Evolutionary conservation across 495 filamentous ascomycete species (phyloP).

Genomic region (Aspergillus cristatus): DNA sequence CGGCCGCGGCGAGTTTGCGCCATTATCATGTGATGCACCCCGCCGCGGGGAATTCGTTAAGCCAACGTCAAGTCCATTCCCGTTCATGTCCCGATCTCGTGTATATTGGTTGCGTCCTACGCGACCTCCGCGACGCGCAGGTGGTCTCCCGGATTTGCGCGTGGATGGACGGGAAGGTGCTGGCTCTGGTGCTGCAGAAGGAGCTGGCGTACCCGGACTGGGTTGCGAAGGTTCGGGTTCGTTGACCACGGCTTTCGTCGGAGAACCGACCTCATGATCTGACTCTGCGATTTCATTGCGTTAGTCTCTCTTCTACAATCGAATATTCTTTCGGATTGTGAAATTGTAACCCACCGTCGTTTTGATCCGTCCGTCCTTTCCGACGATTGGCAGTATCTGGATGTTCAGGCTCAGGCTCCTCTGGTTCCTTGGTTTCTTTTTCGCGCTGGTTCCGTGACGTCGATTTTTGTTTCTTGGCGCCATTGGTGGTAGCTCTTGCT

Average conservation of each 20-base stretch:
- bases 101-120: conserved; percentile 84
- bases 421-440: conserved; percentile 59
- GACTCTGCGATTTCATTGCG: conserved; percentile 30
- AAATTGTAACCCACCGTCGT: conserved; percentile 56
- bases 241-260: conserved; percentile 27
- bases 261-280: conserved; percentile 30
- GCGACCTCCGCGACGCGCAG: conserved; percentile 53
- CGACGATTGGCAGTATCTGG: conserved; percentile 63
- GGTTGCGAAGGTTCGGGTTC: conserved; percentile 37
- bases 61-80: conserved; percentile 39
- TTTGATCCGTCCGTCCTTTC: conserved; percentile 63
- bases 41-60: conserved; percentile 49
- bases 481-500: conserved; percentile 35
- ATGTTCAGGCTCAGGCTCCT: conserved; percentile 56
- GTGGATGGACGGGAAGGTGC: conserved; percentile 35
- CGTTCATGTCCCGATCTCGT: conserved; percentile 56
- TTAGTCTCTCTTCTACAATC: too few relatives aligned
- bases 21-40: conserved; percentile 56
- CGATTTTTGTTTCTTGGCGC: conserved; percentile 55
- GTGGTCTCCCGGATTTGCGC: conserved; percentile 61
- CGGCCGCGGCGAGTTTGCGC: conserved; percentile 30
- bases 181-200: conserved; percentile 36
- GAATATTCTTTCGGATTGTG: neutral
- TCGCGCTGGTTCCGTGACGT: conserved; percentile 59
- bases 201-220: conserved; percentile 46